Percentiles rank a stretch among this genome's conserved stretches.
These are phyloP conservation scores for Rhypophila decipiens DNA, from an alignment of 495 filamentous ascomycete species.

Conservation along the genomic window DNA sequence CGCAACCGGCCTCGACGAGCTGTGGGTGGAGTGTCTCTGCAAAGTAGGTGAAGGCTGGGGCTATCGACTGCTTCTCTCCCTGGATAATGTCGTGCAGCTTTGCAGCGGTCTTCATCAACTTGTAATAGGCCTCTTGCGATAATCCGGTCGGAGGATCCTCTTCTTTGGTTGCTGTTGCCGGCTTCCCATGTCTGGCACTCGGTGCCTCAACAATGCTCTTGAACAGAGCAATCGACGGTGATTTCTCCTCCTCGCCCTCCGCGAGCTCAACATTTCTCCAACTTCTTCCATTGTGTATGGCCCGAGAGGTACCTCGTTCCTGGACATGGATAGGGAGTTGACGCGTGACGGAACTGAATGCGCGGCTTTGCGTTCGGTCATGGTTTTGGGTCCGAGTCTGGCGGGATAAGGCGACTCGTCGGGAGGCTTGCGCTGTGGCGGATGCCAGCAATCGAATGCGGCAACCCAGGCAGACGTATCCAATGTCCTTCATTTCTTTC, in stretches of 20 bases:
- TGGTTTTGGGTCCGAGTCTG: background rate
- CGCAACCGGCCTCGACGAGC: conserved; percentile 10
- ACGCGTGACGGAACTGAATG: too few species aligned
- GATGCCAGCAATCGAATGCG: conserved; percentile 9
- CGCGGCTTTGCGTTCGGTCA: too few species aligned
- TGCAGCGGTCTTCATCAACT: conserved; percentile 21
- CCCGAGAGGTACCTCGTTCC: too few species aligned
- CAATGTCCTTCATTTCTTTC: conserved; percentile 26
- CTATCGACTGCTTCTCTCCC: conserved; percentile 9
- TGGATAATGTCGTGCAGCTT: conserved; percentile 33
- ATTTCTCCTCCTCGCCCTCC: conserved; percentile 1
- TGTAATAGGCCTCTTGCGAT: conserved; percentile 8
- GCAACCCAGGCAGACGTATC: conserved; percentile 23
- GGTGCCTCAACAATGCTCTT: conserved; percentile 15
- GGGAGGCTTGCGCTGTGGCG: background rate
- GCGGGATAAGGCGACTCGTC: background rate
- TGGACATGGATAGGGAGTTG: too few species aligned
- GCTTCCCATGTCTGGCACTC: background rate
- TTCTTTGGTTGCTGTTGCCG: background rate
- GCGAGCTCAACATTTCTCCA: background rate
- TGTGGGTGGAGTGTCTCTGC: conserved; percentile 29
- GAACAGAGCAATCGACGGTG: conserved; percentile 9
- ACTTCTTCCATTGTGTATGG: background rate
- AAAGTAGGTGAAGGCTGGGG: conserved; percentile 34
- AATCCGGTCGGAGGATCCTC: background rate